A percentile compares a stretch with the other conserved stretches of the same genome.
Evolutionary conservation across 1,284 basidiomycete species (phyloP).

Genomic region (Melampsora larici-populina): DNA sequence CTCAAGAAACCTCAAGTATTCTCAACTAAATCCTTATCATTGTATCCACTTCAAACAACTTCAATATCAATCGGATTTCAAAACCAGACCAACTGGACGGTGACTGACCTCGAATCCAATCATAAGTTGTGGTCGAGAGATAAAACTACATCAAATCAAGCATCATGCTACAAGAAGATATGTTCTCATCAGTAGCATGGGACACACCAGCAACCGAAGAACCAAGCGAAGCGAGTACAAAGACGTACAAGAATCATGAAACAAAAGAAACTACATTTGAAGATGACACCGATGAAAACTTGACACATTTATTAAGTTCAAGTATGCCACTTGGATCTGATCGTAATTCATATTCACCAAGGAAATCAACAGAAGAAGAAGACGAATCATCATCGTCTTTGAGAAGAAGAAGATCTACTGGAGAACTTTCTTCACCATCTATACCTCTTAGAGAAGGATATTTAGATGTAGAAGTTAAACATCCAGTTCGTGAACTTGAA

Average conservation of each 20-base stretch:
- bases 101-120: too few relatives aligned
- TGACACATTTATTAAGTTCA: not conserved
- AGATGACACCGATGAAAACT: not conserved
- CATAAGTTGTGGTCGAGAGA: too few relatives aligned
- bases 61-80: too few relatives aligned
- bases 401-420: conserved; percentile 11
- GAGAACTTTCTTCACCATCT: conserved; percentile 21
- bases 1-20: too few relatives aligned
- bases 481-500: conserved; percentile 90
- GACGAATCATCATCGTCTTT: too few relatives aligned
- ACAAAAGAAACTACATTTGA: not conserved
- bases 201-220: not conserved
- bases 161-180: not conserved
- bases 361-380: not conserved
- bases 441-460: conserved; percentile 48
- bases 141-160: not conserved
- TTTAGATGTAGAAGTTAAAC: conserved; percentile 68
- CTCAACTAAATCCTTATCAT: too few relatives aligned
- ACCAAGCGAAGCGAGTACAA: not conserved
- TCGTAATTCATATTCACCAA: not conserved
- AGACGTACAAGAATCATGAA: not conserved
- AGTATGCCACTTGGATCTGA: not conserved
- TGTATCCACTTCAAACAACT: too few relatives aligned
- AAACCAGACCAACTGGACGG: too few relatives aligned
- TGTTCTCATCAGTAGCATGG: conserved; percentile 3